A percentile compares a stretch with the other conserved stretches of the same genome.
These are phyloP conservation scores for Obelidium mucronatum DNA, from an alignment of 192 early-diverging fungal species.

Conservation along the genomic window DNA sequence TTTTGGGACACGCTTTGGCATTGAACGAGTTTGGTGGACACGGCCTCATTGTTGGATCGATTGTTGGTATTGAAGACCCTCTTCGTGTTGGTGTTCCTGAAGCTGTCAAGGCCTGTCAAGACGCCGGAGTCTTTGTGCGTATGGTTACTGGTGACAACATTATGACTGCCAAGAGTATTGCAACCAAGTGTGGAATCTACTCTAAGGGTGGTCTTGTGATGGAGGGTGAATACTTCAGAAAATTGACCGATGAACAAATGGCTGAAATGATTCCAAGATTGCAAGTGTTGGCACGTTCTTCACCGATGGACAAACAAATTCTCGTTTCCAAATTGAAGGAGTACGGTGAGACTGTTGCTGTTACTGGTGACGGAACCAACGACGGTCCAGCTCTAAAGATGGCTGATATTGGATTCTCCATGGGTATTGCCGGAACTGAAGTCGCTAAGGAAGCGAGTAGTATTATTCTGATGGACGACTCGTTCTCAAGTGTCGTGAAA, in stretches of 20 bases:
- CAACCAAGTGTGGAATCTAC: constrained; percentile 57
- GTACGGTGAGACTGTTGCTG: constrained; percentile 65
- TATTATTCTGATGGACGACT: no score
- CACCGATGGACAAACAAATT: constrained; percentile 60
- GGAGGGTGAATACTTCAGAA: constrained; percentile 82
- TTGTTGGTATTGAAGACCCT: constrained; percentile 90
- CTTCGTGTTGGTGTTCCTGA: constrained; percentile 79
- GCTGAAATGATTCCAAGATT: constrained; percentile 54
- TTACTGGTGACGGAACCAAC: constrained; percentile 68
- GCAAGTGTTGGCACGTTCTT: constrained; percentile 55
- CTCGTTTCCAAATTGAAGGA: constrained; percentile 56
- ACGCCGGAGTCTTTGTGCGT: constrained; percentile 85
- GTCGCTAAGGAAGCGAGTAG: no score
- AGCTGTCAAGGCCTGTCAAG: constrained; percentile 76
- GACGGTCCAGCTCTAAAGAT: no score
- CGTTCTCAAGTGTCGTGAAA: no score
- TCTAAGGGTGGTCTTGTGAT: constrained; percentile 60
- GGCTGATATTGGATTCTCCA: constrained; percentile 67
- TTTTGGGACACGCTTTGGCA: constrained; percentile 15
- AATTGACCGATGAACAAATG: constrained; percentile 68
- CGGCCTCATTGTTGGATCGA: constrained; percentile 56
- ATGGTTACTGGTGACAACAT: constrained; percentile 79
- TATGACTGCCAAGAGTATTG: no score
- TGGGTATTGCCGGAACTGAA: constrained; percentile 69
- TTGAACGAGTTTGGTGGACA: not conserved